phyloP scores from a whole-genome alignment of 345 rosid species.

The Adansonia digitata region DNA sequence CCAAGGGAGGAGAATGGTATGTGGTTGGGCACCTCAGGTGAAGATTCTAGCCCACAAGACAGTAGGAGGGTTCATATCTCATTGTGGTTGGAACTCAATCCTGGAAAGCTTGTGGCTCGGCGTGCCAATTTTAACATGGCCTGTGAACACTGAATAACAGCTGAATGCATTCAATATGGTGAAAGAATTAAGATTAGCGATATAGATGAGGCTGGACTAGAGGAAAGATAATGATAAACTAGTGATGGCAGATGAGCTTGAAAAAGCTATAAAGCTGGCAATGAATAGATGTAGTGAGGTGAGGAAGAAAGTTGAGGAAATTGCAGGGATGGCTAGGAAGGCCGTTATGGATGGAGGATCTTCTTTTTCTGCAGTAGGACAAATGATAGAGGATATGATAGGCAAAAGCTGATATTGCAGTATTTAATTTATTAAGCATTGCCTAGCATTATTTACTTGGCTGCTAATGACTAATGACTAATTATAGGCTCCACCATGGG shows the following conservation, averaged over 20 bases:
- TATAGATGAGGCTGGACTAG: background rate
- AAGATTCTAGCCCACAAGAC: background rate
- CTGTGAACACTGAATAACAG: background rate
- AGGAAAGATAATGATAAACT: background rate
- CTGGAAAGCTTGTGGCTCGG: slow-evolving; percentile 5
- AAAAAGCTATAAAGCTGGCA: background rate
- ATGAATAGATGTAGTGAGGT: slow-evolving; percentile 6
- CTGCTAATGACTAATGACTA: no score
- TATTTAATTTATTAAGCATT: no score
- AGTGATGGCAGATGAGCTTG: background rate
- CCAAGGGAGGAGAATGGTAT: background rate
- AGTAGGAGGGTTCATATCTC: background rate
- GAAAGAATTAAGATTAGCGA: background rate
- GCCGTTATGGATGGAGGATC: background rate
- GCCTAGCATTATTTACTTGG: no score
- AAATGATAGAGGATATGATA: background rate
- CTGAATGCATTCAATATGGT: background rate
- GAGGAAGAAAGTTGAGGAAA: slow-evolving; percentile 19
- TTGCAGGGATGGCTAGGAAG: slow-evolving; percentile 1
- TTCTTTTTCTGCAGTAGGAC: background rate
- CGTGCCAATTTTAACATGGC: background rate
- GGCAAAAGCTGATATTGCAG: background rate
- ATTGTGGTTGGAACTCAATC: slow-evolving; percentile 11
- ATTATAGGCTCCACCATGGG: no score
- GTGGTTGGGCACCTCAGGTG: slow-evolving; percentile 5